Conservation (phyloP, 768 basidiomycete species). For the Cystobasidium ongulense region DNA sequence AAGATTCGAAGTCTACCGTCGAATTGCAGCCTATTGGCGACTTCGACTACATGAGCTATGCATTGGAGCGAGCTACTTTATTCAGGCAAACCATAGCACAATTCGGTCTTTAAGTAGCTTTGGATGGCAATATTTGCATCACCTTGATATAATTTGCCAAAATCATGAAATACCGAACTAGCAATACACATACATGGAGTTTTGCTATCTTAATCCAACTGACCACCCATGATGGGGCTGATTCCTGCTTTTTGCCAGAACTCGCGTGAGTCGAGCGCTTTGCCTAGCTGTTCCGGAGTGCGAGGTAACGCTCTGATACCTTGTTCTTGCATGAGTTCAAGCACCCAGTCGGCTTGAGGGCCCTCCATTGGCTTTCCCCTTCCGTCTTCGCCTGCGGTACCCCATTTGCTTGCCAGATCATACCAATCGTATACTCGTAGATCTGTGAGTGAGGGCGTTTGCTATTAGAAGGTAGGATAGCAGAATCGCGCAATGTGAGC, state of each 20-base stretch:
- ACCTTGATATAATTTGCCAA: not conserved
- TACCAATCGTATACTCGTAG: conserved; percentile 56
- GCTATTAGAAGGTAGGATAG: not conserved
- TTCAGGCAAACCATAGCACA: conserved; percentile 47
- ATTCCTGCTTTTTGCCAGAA: conserved; percentile 51
- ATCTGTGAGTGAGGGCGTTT: conserved; percentile 37
- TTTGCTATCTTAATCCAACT: not conserved
- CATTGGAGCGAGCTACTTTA: conserved; percentile 49
- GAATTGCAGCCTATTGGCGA: conserved; percentile 47
- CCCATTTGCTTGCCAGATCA: conserved; percentile 58
- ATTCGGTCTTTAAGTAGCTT: conserved; percentile 41
- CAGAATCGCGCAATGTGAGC: too few species aligned
- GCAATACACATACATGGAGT: not conserved
- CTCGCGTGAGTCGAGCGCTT: conserved; percentile 56
- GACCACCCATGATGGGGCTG: conserved; percentile 36
- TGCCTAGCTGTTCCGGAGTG: conserved; percentile 50
- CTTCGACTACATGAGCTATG: conserved; percentile 84
- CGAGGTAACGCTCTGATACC: conserved; percentile 54
- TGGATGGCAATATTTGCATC: not conserved
- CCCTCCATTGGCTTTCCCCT: conserved; percentile 38
- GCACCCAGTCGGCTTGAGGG: conserved; percentile 54
- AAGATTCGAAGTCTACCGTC: conserved; percentile 45
- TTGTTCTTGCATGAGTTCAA: conserved; percentile 55
- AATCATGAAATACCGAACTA: not conserved
- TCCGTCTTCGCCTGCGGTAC: conserved; percentile 36